Conservation (phyloP, 768 basidiomycete species). For the Suillus subluteus region DNA sequence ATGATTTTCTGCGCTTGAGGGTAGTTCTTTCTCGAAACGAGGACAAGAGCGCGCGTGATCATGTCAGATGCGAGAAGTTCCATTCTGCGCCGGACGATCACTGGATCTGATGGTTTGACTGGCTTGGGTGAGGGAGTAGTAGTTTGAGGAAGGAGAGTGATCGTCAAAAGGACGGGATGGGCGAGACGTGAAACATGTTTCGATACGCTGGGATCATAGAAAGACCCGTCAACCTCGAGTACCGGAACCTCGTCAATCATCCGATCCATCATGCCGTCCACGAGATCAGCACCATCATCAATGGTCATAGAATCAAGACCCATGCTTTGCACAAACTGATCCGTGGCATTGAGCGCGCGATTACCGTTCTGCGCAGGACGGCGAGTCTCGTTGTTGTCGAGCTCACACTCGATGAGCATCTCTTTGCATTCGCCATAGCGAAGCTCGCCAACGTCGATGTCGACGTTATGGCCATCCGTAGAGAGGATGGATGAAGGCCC, state of each 20-base stretch:
- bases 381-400: slow-evolving; percentile 70
- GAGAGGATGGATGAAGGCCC: slow-evolving; percentile 85
- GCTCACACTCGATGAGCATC: slow-evolving; percentile 91
- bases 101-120: slow-evolving; percentile 70
- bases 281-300: slow-evolving; percentile 71
- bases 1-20: slow-evolving; percentile 90
- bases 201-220: slow-evolving; percentile 86
- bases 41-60: slow-evolving; percentile 92
- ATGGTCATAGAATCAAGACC: slow-evolving; percentile 77
- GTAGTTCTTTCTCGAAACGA: slow-evolving; percentile 90
- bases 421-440: slow-evolving; percentile 97
- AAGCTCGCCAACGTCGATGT: slow-evolving; percentile 93
- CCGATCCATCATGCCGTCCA: slow-evolving; percentile 91
- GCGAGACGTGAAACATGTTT: slow-evolving; percentile 88
- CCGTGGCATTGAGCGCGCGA: slow-evolving; percentile 73
- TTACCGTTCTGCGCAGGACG: slow-evolving; percentile 19
- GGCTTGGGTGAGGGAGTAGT: slow-evolving; percentile 35
- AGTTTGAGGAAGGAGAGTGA: slow-evolving; percentile 77
- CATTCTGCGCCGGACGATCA: slow-evolving; percentile 93
- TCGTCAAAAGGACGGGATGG: slow-evolving; percentile 84
- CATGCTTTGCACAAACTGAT: slow-evolving; percentile 86
- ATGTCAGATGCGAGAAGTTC: slow-evolving; percentile 96
- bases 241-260: slow-evolving; percentile 99
- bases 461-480: slow-evolving; percentile 92
- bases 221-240: slow-evolving; percentile 93